Conservation (phyloP, 2,329 filamentous ascomycete species). For the Verticillium nonalfalfae region DNA sequence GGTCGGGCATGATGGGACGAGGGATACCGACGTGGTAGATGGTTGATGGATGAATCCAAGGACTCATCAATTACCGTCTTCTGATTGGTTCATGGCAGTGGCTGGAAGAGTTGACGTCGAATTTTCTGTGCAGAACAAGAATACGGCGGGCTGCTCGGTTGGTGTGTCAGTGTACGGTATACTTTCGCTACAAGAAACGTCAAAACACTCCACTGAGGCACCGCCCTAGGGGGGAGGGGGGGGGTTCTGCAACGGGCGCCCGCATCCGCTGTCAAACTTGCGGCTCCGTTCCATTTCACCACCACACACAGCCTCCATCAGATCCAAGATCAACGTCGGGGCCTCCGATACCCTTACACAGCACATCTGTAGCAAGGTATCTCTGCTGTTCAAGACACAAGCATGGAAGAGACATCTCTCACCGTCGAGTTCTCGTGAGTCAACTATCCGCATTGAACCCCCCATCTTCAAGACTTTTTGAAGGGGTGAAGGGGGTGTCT, state of each 20-base stretch:
- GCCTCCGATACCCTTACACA: not conserved
- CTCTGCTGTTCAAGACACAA: not conserved
- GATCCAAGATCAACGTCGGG: not conserved
- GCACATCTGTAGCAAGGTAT: not conserved
- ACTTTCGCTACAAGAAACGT: not conserved
- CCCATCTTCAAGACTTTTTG: not conserved
- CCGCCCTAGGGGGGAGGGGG: too few relatives aligned
- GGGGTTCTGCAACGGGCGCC: not conserved
- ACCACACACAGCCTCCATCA: not conserved
- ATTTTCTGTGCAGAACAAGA: constrained; percentile 6
- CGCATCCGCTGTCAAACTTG: not conserved
- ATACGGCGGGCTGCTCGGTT: constrained; percentile 7
- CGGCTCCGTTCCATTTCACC: not conserved
- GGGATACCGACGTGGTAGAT: not conserved
- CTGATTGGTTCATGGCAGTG: constrained; percentile 23
- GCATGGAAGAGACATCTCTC: constrained; percentile 41
- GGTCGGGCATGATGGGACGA: constrained; percentile 13
- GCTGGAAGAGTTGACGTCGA: constrained; percentile 10
- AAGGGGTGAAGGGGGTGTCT: not conserved
- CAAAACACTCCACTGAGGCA: not conserved
- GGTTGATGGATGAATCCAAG: constrained; percentile 19
- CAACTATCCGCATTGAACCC: not conserved
- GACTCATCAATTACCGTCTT: constrained; percentile 12
- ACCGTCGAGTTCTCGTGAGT: constrained; percentile 66
- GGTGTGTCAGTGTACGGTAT: not conserved